Evolutionary conservation across 768 basidiomycete genomes (phyloP).

Genomic region (Clitopilus hobsonii): DNA sequence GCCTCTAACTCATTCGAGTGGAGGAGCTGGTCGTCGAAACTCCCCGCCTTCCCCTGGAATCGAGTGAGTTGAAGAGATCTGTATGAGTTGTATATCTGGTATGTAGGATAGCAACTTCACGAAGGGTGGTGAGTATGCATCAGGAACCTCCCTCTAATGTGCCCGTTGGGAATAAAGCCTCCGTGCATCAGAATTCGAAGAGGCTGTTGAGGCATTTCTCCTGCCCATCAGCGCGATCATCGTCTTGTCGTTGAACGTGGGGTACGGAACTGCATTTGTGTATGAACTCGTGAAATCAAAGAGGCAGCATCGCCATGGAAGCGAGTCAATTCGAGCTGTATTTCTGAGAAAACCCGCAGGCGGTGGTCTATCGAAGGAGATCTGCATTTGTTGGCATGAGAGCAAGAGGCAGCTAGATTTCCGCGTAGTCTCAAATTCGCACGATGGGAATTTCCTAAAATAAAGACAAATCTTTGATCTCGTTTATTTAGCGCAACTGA

Average conservation of each 20-base stretch:
- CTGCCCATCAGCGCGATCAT: not conserved
- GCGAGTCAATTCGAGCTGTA: not conserved
- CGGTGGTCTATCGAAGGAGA: not conserved
- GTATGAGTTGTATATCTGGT: not conserved
- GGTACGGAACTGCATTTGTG: not conserved
- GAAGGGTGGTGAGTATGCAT: too few relatives aligned
- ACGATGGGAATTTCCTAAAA: not conserved
- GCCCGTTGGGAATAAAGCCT: too few relatives aligned
- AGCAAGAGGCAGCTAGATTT: not conserved
- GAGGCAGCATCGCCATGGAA: not conserved
- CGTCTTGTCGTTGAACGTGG: not conserved
- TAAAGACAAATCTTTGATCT: not conserved
- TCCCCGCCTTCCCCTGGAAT: not conserved
- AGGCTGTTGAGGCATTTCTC: not conserved
- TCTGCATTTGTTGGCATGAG: not conserved
- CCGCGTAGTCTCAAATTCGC: not conserved
- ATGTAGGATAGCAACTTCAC: not conserved
- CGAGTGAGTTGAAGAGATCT: too few relatives aligned
- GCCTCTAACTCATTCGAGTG: too few relatives aligned
- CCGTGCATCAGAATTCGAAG: not conserved
- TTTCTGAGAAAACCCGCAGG: not conserved
- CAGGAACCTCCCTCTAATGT: too few relatives aligned
- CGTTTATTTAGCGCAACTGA: constrained; percentile 4
- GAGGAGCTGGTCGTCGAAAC: not conserved
- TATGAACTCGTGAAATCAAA: not conserved